Base-by-base conservation (phyloP, 2,329 filamentous ascomycete species). In the Colletotrichum melonis region DNA sequence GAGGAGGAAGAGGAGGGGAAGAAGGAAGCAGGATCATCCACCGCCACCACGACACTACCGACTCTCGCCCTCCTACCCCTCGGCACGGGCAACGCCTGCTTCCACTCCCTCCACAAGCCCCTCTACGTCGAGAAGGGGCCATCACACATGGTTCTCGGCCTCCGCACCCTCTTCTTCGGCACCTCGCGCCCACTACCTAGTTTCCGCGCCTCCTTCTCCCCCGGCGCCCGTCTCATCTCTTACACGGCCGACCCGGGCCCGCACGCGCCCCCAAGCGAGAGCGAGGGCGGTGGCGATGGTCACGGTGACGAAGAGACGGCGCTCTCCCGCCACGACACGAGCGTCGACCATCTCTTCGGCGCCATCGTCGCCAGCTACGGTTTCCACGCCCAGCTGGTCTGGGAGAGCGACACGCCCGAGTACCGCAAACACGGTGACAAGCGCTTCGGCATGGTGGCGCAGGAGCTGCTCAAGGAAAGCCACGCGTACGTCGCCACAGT, bases 281-380 rank as follows among this genome's bases (percentile, higher is more conserved):
- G 14, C 32, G 11, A 35, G 4, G 32, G 11, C 5, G 16, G 7
- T 1, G 38, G 67, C 59, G 69, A 76, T 7, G 30, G 30, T 9
- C 32, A 35, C 9, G 32, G 32, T 12, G 11, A 35, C 32, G 9
- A 12, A 1, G 63, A 42, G 38, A 19, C 79, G 7, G 9, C 42
- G 19, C 42, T 49, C 19, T 72, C 77, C 3, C 81, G 81, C 62
- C 69, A 81, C n/a, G 77, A 81, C 38, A 78, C 81, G 11, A 70
- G 76, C 1, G 81, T 86, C 5, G 78, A 80, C 0, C 80, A 82
- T 58, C 84, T 93, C 28, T 89, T 93, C 78, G 95, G 95, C 30
- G 93, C 93, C 28, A 94, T 98, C 26, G 95, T 98, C 2, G 92
- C 92, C 57, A 97, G 93, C 81, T 97, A 97, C 89, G 96, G 94